Evolutionary conservation across 2,329 filamentous ascomycete genomes (phyloP).

Genomic region (Colletotrichum liaoningense): DNA sequence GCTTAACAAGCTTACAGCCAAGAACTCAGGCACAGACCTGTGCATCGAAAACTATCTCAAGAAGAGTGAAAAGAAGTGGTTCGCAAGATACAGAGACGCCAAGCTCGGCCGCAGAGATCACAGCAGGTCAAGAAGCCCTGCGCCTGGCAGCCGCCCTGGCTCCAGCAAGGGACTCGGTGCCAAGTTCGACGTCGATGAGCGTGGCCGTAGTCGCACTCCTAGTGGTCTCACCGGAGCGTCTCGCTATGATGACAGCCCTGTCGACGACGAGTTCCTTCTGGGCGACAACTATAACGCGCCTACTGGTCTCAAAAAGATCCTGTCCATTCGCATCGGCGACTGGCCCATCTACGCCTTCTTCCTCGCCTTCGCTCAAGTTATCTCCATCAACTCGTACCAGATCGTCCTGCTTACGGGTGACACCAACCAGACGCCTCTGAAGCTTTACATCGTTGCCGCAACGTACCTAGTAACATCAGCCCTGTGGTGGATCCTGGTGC

Average conservation of each 20-base stretch:
- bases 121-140: slow-evolving; percentile 50
- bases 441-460: slow-evolving; percentile 70
- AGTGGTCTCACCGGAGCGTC: slow-evolving; percentile 44
- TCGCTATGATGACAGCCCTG: slow-evolving; percentile 27
- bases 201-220: slow-evolving; percentile 39
- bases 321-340: slow-evolving; percentile 69
- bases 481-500: slow-evolving; percentile 73
- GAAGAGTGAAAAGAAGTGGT: slow-evolving; percentile 77
- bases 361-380: slow-evolving; percentile 71
- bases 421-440: slow-evolving; percentile 66
- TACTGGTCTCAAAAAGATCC: slow-evolving; percentile 61
- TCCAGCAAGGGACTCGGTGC: slow-evolving; percentile 37
- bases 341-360: slow-evolving; percentile 74
- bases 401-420: slow-evolving; percentile 75
- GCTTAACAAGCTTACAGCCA: slow-evolving; percentile 63
- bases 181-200: slow-evolving; percentile 37
- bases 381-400: slow-evolving; percentile 75
- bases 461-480: slow-evolving; percentile 69
- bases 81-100: slow-evolving; percentile 66
- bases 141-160: slow-evolving; percentile 31
- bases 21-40: slow-evolving; percentile 67
- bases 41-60: slow-evolving; percentile 75
- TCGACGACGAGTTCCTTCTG: slow-evolving; percentile 61
- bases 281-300: slow-evolving; percentile 68
- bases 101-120: slow-evolving; percentile 60